Evolutionary conservation across 1,139 yeast species (phyloP), one percentile per base, ranked within the genome.

Genomic region (Trichomonascaceae sp.): DNA sequence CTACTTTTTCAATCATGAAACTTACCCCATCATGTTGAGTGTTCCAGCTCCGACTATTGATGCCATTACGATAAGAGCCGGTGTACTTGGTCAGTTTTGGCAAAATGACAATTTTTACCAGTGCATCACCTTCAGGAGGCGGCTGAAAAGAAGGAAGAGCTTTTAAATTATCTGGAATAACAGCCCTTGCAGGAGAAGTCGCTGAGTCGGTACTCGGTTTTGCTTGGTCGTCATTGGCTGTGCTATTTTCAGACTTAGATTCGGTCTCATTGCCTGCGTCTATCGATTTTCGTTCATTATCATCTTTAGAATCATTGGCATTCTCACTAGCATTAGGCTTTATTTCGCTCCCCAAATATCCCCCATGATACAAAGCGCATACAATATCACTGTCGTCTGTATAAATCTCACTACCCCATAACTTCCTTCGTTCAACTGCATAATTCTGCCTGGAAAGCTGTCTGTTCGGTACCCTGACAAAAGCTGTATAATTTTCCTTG

Each of bases 361-460:
- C 97, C 58, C 81, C 71, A 64, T 93, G 98, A 58, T 82, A 79
- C 56, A 91, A 71, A 0, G 84, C 86, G 2, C 87, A 77, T 45
- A 93, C 77, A 3, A 91, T 73, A 66, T 93, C 96, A 1, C 96
- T 86, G 69, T 93, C 99, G 68, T 93, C 98, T 1, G 97, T 87
- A 69, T 91, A 93, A 2, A 93, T 75, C 52, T 85, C 90, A 0
- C 96, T 88, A 1, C 99, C 99, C 98, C 98, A 93, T 1, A 90
- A 65, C 54, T 81, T 80, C 45, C 96, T 73, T 57, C 79, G 75
- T 43, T 66, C 66, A 15, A 75, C 71, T 43, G 75, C 73, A 30
- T 70, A 70, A 55, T 77, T 75, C 15, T 66, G 58, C 17, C 61
- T 59, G 19, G 55, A 50, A 18, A 73, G 58, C 52, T 58, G 69